phyloP scores from a whole-genome alignment of 352 stramenopile species.

The Phytophthora brassicae region DNA sequence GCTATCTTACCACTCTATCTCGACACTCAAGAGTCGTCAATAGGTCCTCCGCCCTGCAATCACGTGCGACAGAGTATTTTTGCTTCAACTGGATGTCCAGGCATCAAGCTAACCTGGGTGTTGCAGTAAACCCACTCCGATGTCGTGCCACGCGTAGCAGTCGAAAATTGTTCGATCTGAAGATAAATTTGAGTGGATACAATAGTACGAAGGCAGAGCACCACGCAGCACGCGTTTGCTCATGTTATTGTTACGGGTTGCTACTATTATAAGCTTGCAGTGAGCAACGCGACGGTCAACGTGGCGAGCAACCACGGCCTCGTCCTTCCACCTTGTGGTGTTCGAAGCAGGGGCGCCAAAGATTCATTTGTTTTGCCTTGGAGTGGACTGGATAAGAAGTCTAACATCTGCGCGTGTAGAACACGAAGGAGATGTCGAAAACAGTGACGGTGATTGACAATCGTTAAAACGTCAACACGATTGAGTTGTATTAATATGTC shows the following conservation, averaged over 20 bases:
- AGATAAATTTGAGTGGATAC: conserved; percentile 9
- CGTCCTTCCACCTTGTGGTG: conserved; percentile 4
- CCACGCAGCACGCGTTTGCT: neutral
- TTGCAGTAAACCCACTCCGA: conserved; percentile 13
- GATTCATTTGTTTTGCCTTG: conserved; percentile 23
- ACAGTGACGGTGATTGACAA: conserved; percentile 16
- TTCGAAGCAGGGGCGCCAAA: conserved; percentile 14
- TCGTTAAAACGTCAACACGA: conserved; percentile 25
- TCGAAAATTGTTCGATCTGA: neutral
- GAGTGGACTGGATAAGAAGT: conserved; percentile 5
- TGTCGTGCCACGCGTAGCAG: neutral
- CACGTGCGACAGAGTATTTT: conserved; percentile 23
- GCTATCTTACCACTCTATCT: conserved; percentile 14
- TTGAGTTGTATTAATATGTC: neutral
- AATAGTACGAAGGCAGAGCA: neutral
- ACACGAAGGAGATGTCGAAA: conserved; percentile 21
- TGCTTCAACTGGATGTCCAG: conserved; percentile 6
- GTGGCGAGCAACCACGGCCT: conserved; percentile 6
- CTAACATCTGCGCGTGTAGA: conserved; percentile 22
- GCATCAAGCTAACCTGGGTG: no score
- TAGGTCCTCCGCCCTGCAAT: conserved; percentile 15
- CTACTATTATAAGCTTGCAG: no score
- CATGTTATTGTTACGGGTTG: no score
- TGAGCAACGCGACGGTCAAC: conserved; percentile 10
- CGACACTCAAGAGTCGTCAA: conserved; percentile 13